These are phyloP conservation scores for Polyporus arcularius DNA, from an alignment of 768 basidiomycete genomes.

Conservation along the genomic window DNA sequence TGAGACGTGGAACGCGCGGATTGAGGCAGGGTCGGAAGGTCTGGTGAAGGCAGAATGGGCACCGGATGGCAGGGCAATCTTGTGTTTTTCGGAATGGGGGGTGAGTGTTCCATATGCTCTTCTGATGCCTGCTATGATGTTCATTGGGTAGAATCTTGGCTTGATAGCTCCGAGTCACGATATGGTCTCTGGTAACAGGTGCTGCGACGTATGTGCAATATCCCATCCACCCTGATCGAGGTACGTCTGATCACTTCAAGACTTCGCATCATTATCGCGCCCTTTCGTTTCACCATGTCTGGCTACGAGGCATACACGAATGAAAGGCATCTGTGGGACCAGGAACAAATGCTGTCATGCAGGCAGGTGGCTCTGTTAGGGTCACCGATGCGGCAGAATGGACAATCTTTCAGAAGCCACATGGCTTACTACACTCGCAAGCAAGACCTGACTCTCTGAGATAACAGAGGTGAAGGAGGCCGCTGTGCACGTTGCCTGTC, in stretches of 20 bases:
- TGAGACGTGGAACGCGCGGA: constrained; percentile 74
- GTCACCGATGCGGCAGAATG: no score
- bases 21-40: constrained; percentile 83
- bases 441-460: no score
- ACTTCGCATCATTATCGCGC: no score
- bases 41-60: constrained; percentile 90
- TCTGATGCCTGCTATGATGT: neutral
- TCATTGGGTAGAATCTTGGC: neutral
- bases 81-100: constrained; percentile 94
- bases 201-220: constrained; percentile 83
- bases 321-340: no score
- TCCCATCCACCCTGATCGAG: constrained; percentile 79
- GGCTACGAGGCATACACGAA: no score
- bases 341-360: no score
- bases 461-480: no score
- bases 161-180: constrained; percentile 74
- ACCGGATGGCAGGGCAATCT: constrained; percentile 75
- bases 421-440: no score
- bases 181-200: constrained; percentile 82
- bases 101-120: constrained; percentile 51
- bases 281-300: no score
- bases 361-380: no score
- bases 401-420: no score
- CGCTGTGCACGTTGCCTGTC: no score
- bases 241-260: constrained; percentile 36